Base-by-base conservation (phyloP, 2,329 filamentous ascomycete genomes). In the Aspergillus amoenus region DNA sequence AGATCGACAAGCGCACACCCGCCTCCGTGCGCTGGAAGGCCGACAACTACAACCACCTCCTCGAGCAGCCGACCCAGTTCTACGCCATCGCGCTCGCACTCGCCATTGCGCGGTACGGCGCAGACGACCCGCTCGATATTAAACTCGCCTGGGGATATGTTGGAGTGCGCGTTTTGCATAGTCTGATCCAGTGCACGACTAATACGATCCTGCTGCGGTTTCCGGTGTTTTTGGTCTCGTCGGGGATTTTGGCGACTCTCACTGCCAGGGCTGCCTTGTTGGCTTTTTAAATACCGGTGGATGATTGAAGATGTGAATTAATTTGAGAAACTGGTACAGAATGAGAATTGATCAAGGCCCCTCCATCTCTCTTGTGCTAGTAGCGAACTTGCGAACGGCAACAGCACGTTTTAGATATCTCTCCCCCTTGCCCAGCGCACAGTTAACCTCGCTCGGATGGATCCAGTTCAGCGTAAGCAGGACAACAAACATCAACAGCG, bases 41-140 rank as follows among this genome's bases (percentile, higher is more conserved):
- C 11, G 76, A 78, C 60, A 79, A 79, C 61, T 79, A 69, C 66
- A 76, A 77, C 62, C 70, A 79, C 56, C 65, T 79, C 48, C 65
- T 73, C 55, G 76, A 79, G 66, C 76, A 79, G 61, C 77, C 77
- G 15, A 77, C 74, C 2, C 71, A 74, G 42, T 80, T 80, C 67
- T 79, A 78, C 65, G 76, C 75, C 17, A 59, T 74, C 18, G 62
- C 66, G 11, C 64, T 79, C 6, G 68, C 70, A 1, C 60, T 79
- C 37, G 73, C 73, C 1, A 45, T 73, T 5, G 58, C 53, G 61
- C 55, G 43, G 51, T 13, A 61, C 57, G n/a, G 47, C 57, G 24
- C 8, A 40, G 51, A 56, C 40, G 57, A 64, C n/a, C 9, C 58
- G 24, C 43, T 62, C 2, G 73, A 75, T 32, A 62, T 72, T 0